Percentiles rank a stretch among this genome's conserved stretches.
Evolutionary conservation across 2,329 filamentous ascomycete genomes (phyloP).

Genomic region (Fulvia fulva): DNA sequence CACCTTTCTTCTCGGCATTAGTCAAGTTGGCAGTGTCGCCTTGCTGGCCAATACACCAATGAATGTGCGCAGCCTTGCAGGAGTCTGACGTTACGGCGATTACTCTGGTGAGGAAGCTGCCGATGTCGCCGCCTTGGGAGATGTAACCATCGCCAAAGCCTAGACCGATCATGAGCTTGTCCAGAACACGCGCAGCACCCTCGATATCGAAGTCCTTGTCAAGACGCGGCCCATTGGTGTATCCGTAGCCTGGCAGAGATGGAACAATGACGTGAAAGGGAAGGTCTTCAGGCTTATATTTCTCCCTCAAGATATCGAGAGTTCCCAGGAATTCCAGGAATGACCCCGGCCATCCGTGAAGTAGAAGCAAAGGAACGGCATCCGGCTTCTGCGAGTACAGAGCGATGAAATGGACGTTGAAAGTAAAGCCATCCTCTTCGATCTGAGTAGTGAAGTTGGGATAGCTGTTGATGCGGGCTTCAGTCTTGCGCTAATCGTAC

Average conservation of each 20-base stretch:
- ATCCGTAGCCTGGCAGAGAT: constrained; percentile 52
- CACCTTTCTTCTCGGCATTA: constrained; percentile 22
- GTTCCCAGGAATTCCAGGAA: constrained; percentile 56
- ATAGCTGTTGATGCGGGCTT: constrained; percentile 46
- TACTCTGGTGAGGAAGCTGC: constrained; percentile 42
- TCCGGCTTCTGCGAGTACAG: constrained; percentile 44
- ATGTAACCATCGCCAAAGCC: constrained; percentile 53
- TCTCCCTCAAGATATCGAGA: constrained; percentile 43
- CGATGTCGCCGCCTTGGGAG: constrained; percentile 56
- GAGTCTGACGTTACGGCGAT: constrained; percentile 42
- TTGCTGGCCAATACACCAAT: constrained; percentile 20
- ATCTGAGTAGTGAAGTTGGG: constrained; percentile 48
- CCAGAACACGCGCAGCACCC: constrained; percentile 44
- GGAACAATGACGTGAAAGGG: constrained; percentile 58
- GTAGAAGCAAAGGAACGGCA: constrained; percentile 43
- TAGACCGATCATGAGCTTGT: constrained; percentile 51
- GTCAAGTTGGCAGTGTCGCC: constrained; percentile 11
- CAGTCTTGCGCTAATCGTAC: constrained; percentile 48
- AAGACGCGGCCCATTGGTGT: constrained; percentile 47
- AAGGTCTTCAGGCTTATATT: constrained; percentile 48
- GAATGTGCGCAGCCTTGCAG: constrained; percentile 44
- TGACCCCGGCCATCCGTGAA: constrained; percentile 55
- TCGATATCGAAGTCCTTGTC: constrained; percentile 42
- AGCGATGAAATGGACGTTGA: constrained; percentile 51
- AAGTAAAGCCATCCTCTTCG: constrained; percentile 30